A percentile compares a stretch with the other conserved stretches of the same genome.
Evolutionary conservation across 192 early-diverging fungal species (phyloP).

Genomic region (Piromyces sp.): DNA sequence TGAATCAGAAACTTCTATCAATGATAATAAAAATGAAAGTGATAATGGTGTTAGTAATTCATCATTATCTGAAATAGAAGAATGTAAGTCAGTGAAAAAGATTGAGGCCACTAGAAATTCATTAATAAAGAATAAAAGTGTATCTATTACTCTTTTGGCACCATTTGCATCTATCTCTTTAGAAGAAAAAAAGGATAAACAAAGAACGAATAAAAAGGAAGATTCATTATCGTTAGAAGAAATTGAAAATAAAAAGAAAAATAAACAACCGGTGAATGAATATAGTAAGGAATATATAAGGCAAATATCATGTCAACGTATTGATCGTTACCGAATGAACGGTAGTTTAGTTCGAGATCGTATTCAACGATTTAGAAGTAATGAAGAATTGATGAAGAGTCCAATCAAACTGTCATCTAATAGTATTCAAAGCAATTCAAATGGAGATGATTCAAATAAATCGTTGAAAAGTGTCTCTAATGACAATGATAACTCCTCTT

Average conservation of each 20-base stretch:
- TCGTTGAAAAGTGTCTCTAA: neutral
- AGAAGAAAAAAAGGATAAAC: neutral
- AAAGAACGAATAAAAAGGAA: neutral
- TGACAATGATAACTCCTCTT: no score
- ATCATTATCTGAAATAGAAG: neutral
- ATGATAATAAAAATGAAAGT: no score
- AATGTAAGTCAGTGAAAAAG: neutral
- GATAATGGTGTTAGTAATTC: neutral
- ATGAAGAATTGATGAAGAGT: neutral
- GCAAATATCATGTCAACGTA: neutral
- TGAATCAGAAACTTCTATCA: no score
- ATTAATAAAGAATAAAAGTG: neutral
- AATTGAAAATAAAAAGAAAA: no score
- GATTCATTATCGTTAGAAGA: no score
- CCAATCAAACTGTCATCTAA: neutral
- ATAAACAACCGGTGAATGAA: neutral
- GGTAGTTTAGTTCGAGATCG: neutral
- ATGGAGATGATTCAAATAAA: neutral
- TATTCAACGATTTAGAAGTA: neutral
- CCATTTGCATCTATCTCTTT: neutral
- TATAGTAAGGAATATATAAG: neutral
- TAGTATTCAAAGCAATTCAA: neutral
- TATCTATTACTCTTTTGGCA: neutral
- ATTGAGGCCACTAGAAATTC: neutral
- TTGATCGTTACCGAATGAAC: neutral